phyloP scores from a whole-genome alignment of 1,284 basidiomycete genomes.

The Cutaneotrichosporon daszewskae region DNA sequence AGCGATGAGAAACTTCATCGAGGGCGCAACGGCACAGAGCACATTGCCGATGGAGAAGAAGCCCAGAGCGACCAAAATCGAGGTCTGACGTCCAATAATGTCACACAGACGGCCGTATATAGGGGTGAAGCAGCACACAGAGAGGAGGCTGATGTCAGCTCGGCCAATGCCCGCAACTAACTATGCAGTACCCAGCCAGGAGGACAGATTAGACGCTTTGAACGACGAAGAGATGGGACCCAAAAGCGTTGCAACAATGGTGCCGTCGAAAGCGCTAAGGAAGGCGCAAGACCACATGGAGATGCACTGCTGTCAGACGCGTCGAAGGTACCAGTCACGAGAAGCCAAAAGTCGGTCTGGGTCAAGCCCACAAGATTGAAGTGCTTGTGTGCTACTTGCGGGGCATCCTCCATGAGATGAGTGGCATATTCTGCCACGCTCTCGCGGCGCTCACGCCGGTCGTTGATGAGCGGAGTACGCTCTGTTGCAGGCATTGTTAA shows the following conservation, averaged over 20 bases:
- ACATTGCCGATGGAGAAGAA: constrained; percentile 79
- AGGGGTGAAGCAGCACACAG: constrained; percentile 81
- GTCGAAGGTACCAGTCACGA: constrained; percentile 5
- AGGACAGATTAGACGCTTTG: constrained; percentile 55
- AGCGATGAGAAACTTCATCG: constrained; percentile 73
- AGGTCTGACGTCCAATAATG: constrained; percentile 77
- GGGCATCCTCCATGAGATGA: constrained; percentile 11
- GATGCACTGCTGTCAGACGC: constrained; percentile 17
- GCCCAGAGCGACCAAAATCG: constrained; percentile 61
- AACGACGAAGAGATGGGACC: constrained; percentile 44
- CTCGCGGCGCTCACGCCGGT: constrained; percentile 8
- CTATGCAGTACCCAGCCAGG: constrained; percentile 74
- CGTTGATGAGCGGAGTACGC: constrained; percentile 11
- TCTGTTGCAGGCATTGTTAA: no score
- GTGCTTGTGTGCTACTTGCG: constrained; percentile 16
- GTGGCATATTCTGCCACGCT: constrained; percentile 12
- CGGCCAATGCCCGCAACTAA: constrained; percentile 6
- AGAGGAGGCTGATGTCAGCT: constrained; percentile 55
- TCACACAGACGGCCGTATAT: constrained; percentile 81
- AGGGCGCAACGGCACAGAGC: constrained; percentile 72
- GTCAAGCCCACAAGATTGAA: constrained; percentile 39
- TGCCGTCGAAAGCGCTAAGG: constrained; percentile 73
- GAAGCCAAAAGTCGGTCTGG: constrained; percentile 25
- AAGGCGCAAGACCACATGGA: constrained; percentile 49
- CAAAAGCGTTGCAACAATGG: constrained; percentile 56